phyloP scores from a whole-genome alignment of 768 basidiomycete species.

The Baorangia bicolor region DNA sequence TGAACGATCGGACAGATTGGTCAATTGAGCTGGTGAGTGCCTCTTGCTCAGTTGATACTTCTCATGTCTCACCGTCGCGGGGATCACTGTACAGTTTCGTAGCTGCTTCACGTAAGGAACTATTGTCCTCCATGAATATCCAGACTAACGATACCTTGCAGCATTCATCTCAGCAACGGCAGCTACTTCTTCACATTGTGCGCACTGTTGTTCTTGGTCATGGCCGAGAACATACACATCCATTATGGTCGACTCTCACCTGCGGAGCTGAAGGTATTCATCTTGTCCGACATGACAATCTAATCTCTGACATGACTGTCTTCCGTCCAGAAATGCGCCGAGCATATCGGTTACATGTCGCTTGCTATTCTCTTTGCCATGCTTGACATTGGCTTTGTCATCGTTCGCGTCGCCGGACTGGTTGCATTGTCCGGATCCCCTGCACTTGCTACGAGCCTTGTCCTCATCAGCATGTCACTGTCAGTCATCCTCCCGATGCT shows the following conservation, averaged over 20 bases:
- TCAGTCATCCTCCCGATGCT: slow-evolving; percentile 2
- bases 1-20: slow-evolving; percentile 20
- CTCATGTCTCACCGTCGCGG: background rate
- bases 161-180: slow-evolving; percentile 17
- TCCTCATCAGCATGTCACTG: slow-evolving; percentile 10
- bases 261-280: slow-evolving; percentile 23
- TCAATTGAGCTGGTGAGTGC: slow-evolving; percentile 23
- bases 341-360: slow-evolving; percentile 11
- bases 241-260: slow-evolving; percentile 24
- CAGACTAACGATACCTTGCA: slow-evolving; percentile 7
- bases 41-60: too few relatives aligned
- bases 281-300: background rate
- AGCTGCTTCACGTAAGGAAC: slow-evolving; percentile 9
- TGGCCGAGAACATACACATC: slow-evolving; percentile 21
- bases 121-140: background rate
- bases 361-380: slow-evolving; percentile 16
- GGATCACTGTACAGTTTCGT: background rate
- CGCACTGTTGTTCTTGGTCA: slow-evolving; percentile 12
- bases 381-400: slow-evolving; percentile 21
- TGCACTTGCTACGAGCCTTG: slow-evolving; percentile 10
- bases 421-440: slow-evolving; percentile 11
- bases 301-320: background rate
- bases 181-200: slow-evolving; percentile 11
- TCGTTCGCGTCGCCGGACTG: slow-evolving; percentile 18
- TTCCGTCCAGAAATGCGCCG: slow-evolving; percentile 7